Conservation (phyloP, 2,329 filamentous ascomycete genomes). For the Fusarium redolens region DNA sequence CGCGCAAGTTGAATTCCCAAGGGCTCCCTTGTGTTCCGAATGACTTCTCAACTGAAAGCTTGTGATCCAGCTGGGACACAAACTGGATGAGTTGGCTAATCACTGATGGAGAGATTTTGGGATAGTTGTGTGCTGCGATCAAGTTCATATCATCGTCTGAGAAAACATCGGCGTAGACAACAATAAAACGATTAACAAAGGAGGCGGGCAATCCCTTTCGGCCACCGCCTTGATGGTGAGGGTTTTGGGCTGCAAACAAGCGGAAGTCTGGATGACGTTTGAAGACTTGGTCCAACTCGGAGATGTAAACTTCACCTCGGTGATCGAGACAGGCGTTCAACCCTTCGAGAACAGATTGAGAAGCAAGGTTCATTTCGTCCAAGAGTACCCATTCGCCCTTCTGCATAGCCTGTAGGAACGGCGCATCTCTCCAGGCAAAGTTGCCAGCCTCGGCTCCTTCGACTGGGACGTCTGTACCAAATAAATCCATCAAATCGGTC, state of each 20-base stretch:
- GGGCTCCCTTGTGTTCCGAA: conserved; percentile 77
- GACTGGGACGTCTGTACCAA: conserved; percentile 94
- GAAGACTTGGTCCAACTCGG: conserved; percentile 95
- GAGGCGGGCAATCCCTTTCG: conserved; percentile 94
- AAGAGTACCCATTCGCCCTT: conserved; percentile 95
- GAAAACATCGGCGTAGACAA: conserved; percentile 96
- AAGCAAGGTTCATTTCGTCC: conserved; percentile 98
- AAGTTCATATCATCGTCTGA: conserved; percentile 81
- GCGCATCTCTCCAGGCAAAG: conserved; percentile 95
- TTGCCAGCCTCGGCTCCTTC: conserved; percentile 91
- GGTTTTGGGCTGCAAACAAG: conserved; percentile 97
- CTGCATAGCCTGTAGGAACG: conserved; percentile 96
- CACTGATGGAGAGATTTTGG: conserved; percentile 67
- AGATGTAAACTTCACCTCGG: conserved; percentile 93
- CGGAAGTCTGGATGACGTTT: conserved; percentile 88
- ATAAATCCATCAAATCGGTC: conserved; percentile 96
- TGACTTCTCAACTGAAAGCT: conserved; percentile 69
- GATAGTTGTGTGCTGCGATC: conserved; percentile 84
- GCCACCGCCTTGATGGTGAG: conserved; percentile 95
- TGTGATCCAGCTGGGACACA: conserved; percentile 80
- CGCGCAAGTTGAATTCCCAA: conserved; percentile 96
- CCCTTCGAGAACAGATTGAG: conserved; percentile 95
- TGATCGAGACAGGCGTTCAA: conserved; percentile 97
- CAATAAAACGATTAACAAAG: conserved; percentile 97
- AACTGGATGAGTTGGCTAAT: conserved; percentile 79